Evolutionary conservation across 129 eudicot genomes (phyloP).

Genomic region (Solidago caesia): DNA sequence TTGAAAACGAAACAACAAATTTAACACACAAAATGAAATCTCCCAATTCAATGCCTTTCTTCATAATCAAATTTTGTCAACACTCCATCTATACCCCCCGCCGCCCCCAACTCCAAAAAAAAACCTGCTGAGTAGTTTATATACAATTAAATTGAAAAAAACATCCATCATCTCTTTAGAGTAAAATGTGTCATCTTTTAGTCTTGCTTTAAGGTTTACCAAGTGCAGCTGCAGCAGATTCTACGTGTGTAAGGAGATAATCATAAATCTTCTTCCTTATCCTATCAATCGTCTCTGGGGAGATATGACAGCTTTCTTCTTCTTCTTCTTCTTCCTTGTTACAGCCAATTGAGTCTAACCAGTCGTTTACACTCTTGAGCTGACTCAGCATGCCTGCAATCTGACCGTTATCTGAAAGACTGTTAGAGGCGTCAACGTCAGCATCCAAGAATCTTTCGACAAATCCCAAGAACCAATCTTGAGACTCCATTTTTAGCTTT

Average conservation of each 20-base stretch:
- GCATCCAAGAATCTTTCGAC: conserved; percentile 88
- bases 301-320: conserved; percentile 37
- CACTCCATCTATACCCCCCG: conserved; percentile 34
- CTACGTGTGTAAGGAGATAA: conserved; percentile 92
- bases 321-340: conserved; percentile 56
- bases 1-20: conserved; percentile 8
- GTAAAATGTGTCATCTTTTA: conserved; percentile 34
- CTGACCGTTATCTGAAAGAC: conserved; percentile 77
- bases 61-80: conserved; percentile 31
- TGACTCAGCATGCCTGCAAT: conserved; percentile 93
- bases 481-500: conserved; percentile 59
- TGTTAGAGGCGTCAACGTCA: conserved; percentile 61
- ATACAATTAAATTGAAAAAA: conserved; percentile 6
- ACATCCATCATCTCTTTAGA: conserved; percentile 5
- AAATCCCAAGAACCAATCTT: conserved; percentile 87
- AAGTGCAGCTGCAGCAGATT: conserved; percentile 95
- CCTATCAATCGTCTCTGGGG: conserved; percentile 72
- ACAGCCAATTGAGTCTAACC: conserved; percentile 73
- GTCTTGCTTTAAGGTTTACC: conserved; percentile 50
- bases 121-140: conserved; percentile 25
- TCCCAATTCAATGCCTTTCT: conserved; percentile 28
- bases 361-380: conserved; percentile 90
- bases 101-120: not conserved
- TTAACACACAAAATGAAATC: conserved; percentile 14
- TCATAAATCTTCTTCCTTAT: conserved; percentile 93